Evolutionary conservation across 2,329 filamentous ascomycete genomes (phyloP).

Genomic region (Lithohypha guttulata): DNA sequence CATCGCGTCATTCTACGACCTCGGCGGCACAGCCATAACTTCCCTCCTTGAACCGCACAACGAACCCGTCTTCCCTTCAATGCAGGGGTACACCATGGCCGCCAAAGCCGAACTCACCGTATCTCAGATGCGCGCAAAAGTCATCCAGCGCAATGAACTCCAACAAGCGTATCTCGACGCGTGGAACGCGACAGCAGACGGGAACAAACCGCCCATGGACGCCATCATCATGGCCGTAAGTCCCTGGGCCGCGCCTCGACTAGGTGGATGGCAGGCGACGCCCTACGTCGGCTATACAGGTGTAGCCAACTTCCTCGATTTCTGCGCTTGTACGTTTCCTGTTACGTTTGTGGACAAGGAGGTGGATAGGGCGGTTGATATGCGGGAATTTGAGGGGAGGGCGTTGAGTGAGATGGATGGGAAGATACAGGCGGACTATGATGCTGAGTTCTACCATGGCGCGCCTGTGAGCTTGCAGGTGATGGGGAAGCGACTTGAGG

Average conservation of each 20-base stretch:
- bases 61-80: slow-evolving; percentile 23
- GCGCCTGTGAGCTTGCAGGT: slow-evolving; percentile 25
- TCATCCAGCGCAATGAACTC: slow-evolving; percentile 22
- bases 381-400: slow-evolving; percentile 1
- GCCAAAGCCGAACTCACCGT: slow-evolving; percentile 21
- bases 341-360: slow-evolving; percentile 21
- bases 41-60: slow-evolving; percentile 20
- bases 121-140: slow-evolving; percentile 24
- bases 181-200: slow-evolving; percentile 25
- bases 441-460: slow-evolving; percentile 25
- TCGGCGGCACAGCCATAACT: slow-evolving; percentile 23
- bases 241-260: slow-evolving; percentile 28
- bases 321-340: slow-evolving; percentile 20
- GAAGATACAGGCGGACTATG: slow-evolving; percentile 23
- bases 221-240: slow-evolving; percentile 26
- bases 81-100: slow-evolving; percentile 19
- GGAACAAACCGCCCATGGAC: slow-evolving; percentile 26
- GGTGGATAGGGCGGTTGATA: slow-evolving; percentile 2
- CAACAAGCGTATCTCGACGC: slow-evolving; percentile 29
- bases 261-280: slow-evolving; percentile 21
- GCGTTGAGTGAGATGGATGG: slow-evolving; percentile 23
- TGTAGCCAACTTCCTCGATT: slow-evolving; percentile 23
- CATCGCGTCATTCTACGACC: slow-evolving; percentile 20
- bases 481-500: slow-evolving; percentile 24
- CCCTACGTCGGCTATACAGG: slow-evolving; percentile 24